Percentiles rank a stretch among this genome's conserved stretches.
Conservation (phyloP, 805 yeast species). For the Candida dajiaensis region DNA sequence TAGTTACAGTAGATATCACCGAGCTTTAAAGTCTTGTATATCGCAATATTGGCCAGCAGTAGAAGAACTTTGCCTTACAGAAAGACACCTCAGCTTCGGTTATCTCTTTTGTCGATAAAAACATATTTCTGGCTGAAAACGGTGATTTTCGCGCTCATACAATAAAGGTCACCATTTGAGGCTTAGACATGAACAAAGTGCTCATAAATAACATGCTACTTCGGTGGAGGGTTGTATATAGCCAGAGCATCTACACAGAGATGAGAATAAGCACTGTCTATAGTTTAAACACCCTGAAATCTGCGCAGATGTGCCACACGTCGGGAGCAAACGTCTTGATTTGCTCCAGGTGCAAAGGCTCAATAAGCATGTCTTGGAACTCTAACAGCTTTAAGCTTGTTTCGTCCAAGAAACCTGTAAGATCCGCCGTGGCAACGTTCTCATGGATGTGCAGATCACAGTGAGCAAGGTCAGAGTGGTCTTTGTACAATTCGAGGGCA, state of each 20-base stretch:
- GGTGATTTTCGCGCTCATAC: not conserved
- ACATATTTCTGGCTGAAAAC: not conserved
- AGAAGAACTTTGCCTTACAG: too few relatives aligned
- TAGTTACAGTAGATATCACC: not conserved
- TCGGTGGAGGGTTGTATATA: too few relatives aligned
- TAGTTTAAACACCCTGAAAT: slow-evolving; percentile 15
- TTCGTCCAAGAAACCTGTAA: slow-evolving; percentile 23
- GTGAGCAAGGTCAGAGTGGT: slow-evolving; percentile 1
- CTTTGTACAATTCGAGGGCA: slow-evolving; percentile 27
- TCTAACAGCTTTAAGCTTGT: slow-evolving; percentile 2
- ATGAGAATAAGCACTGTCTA: not conserved
- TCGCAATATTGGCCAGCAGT: not conserved
- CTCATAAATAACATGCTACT: too few relatives aligned
- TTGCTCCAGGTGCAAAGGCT: slow-evolving; percentile 42
- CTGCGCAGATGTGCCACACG: slow-evolving; percentile 70
- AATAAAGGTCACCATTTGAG: not conserved
- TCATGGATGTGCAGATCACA: slow-evolving; percentile 64
- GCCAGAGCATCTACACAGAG: not conserved
- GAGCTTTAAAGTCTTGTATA: too few relatives aligned
- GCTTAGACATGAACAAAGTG: not conserved
- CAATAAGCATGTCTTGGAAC: slow-evolving; percentile 1
- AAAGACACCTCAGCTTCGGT: not conserved
- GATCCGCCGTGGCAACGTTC: slow-evolving; percentile 46
- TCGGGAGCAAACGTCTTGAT: slow-evolving; percentile 88
- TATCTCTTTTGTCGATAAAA: not conserved